A percentile compares a stretch with the other conserved stretches of the same genome.
These are phyloP conservation scores for Thelonectria discophora DNA, from an alignment of 2,329 filamentous ascomycete genomes.

Conservation along the genomic window DNA sequence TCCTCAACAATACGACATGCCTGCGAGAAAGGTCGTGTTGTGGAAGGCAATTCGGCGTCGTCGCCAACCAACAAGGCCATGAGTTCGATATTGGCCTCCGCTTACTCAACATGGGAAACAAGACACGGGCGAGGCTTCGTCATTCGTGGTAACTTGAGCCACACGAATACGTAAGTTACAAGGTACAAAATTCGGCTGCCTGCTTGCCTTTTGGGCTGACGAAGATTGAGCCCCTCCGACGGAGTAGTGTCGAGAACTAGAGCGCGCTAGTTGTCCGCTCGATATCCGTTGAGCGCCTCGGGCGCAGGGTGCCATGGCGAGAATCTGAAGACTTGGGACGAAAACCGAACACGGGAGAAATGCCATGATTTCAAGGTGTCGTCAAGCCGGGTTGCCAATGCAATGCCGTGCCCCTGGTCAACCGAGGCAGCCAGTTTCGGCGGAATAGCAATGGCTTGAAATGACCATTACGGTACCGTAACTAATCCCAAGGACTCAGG, in stretches of 20 bases:
- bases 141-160: conserved; percentile 6
- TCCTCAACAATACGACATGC: neutral
- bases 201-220: conserved; percentile 23
- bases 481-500: neutral
- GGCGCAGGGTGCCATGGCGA: neutral
- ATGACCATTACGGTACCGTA: neutral
- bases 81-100: conserved; percentile 15
- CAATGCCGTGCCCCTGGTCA: neutral
- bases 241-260: conserved; percentile 17
- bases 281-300: neutral
- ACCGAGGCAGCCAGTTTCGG: too few relatives aligned
- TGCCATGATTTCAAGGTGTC: too few relatives aligned
- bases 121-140: conserved; percentile 16
- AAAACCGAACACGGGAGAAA: neutral
- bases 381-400: too few relatives aligned
- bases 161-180: neutral
- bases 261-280: conserved; percentile 30
- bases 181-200: conserved; percentile 6
- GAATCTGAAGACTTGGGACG: neutral
- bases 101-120: conserved; percentile 6
- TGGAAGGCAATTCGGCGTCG: neutral
- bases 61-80: neutral
- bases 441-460: neutral
- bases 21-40: neutral
- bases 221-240: conserved; percentile 28